phyloP scores from a whole-genome alignment of 805 yeast species.

The Ogataea methanolica region DNA sequence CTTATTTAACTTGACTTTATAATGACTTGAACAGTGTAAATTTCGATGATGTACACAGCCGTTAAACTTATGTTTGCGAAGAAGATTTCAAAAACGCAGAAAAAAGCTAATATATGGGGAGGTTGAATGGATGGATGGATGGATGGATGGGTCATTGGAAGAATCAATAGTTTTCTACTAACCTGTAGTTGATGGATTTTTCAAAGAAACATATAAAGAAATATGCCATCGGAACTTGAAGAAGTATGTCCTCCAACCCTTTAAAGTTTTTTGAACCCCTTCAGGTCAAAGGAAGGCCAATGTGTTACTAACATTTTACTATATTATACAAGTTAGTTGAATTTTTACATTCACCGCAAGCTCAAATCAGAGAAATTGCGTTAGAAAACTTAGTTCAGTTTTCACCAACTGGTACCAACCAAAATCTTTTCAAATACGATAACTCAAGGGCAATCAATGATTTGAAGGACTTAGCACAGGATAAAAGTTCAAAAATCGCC shows the following conservation, averaged over 20 bases:
- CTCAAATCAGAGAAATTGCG: constrained; percentile 78
- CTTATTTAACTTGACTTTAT: not conserved
- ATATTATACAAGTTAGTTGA: constrained; percentile 48
- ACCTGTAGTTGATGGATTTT: too few relatives aligned
- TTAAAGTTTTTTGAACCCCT: not conserved
- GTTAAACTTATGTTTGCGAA: too few relatives aligned
- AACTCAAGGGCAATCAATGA: constrained; percentile 69
- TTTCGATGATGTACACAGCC: too few relatives aligned
- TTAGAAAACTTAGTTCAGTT: constrained; percentile 78
- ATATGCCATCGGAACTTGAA: constrained; percentile 49
- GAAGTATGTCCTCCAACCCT: constrained; percentile 31
- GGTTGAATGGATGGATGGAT: too few relatives aligned
- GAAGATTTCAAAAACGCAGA: too few relatives aligned
- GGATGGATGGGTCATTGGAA: too few relatives aligned
- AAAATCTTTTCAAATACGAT: constrained; percentile 62
- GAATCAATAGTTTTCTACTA: too few relatives aligned
- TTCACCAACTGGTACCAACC: constrained; percentile 58
- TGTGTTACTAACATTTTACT: not conserved
- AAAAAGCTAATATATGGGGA: too few relatives aligned
- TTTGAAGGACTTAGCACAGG: constrained; percentile 55
- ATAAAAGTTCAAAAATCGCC: constrained; percentile 50
- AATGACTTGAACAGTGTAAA: too few relatives aligned
- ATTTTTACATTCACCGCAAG: constrained; percentile 77
- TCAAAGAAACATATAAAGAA: not conserved
- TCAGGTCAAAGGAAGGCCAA: too few relatives aligned